Conservation (phyloP, 108 stramenopile genomes). For the Mayamaea pseudoterrestris region DNA sequence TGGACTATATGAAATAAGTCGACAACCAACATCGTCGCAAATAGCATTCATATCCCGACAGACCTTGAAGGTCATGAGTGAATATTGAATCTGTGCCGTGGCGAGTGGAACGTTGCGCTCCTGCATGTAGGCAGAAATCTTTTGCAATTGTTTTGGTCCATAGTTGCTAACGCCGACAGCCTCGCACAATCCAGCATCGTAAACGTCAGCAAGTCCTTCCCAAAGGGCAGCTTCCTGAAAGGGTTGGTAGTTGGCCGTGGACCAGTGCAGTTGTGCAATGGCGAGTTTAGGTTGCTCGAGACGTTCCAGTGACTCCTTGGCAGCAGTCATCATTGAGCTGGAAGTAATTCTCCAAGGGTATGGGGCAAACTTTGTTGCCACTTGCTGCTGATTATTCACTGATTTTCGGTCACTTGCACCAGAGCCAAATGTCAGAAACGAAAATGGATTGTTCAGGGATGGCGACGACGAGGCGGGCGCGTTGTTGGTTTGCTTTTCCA, state of each 20-base stretch:
- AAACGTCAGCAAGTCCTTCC: conserved; percentile 70
- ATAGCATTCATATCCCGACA: conserved; percentile 56
- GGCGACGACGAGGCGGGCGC: background rate
- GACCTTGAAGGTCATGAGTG: conserved; percentile 53
- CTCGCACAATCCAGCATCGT: conserved; percentile 62
- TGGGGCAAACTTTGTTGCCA: conserved; percentile 80
- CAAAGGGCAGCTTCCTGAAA: conserved; percentile 72
- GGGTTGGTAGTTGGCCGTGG: conserved; percentile 73
- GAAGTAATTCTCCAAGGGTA: conserved; percentile 76
- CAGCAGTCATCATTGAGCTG: conserved; percentile 47
- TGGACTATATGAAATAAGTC: conserved; percentile 71
- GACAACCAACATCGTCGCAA: conserved; percentile 57
- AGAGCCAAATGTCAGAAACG: background rate
- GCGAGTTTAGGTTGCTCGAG: conserved; percentile 64
- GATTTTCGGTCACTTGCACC: background rate
- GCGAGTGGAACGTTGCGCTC: conserved; percentile 69
- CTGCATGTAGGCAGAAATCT: conserved; percentile 29
- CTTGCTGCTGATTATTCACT: conserved; percentile 40
- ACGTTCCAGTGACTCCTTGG: conserved; percentile 42
- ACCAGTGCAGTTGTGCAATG: conserved; percentile 76
- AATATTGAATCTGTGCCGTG: conserved; percentile 75
- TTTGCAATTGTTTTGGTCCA: conserved; percentile 58
- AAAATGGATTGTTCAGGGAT: conserved; percentile 1
- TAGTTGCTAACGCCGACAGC: conserved; percentile 77
- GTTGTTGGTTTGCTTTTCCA: conserved; percentile 14